Evolutionary conservation across 1,284 basidiomycete genomes (phyloP), one percentile per base, ranked within the genome.

Genomic region (Ceratobasidium sp.): DNA sequence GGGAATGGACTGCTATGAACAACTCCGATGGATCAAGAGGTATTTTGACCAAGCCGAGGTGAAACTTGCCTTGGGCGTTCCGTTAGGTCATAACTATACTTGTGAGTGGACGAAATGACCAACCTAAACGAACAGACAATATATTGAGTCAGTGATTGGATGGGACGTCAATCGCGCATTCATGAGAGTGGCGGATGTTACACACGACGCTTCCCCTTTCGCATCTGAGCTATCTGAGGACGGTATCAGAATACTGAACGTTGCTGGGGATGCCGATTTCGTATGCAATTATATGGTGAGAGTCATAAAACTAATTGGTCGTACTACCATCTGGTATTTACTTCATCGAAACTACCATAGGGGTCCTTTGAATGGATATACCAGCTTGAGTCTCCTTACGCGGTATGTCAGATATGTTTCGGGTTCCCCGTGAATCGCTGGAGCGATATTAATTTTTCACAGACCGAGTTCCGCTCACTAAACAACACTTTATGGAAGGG

Each of bases 231-330:
- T 64, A 38, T 16, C 23, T 13, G 46, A 32, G 30, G 16, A 23
- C 32, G 62, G 62, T 32, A 35, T 64, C 23, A 21, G 62, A 8
- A 43, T 64, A 26, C 46, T 64, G 13, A 64, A 64, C 30, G 26
- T 64, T 21, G 62, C 62, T 41, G 62, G 62, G 8, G 62, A 64
- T 30, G 41, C 62, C n/a, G 62, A 64, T 64, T 64, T 64, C 23
- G 62, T 43, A 28, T 64, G 62, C 46, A 64, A 64, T 30, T 64
- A 50, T 46, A 64, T 64, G 44, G 62, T 64, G 26, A 26, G n/a
- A n/a, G 62, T 49, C 18, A 50, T 23, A 13, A 50, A 21, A 21
- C 8, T 50, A n/a, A n/a, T 28, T 28, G n/a, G n/a, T n/a, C n/a
- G n/a, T n/a, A n/a, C n/a, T n/a, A n/a, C n/a, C n/a, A n/a, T n/a